These are phyloP conservation scores for Suhomyces prunicola DNA, from an alignment of 805 yeast genomes.

Conservation along the genomic window DNA sequence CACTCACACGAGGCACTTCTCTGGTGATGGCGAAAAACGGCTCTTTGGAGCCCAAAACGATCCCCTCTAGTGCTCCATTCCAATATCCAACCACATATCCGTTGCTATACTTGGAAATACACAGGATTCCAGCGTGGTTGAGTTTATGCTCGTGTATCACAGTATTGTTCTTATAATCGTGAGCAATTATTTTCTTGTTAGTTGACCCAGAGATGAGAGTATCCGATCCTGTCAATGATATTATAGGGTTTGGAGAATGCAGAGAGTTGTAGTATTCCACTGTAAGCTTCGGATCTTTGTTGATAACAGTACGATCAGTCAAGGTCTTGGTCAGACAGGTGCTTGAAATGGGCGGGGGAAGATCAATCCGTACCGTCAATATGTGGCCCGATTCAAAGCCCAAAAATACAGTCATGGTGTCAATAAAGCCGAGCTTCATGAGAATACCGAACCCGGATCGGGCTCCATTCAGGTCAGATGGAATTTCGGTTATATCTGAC, in stretches of 20 bases:
- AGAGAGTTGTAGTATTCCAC: constrained; percentile 21
- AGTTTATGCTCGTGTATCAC: not conserved
- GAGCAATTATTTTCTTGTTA: constrained; percentile 36
- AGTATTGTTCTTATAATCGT: constrained; percentile 10
- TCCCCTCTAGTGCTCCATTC: constrained; percentile 47
- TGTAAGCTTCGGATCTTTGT: constrained; percentile 20
- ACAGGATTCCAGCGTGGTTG: constrained; percentile 14
- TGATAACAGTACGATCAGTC: constrained; percentile 15
- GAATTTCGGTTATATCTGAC: not conserved
- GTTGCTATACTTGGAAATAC: constrained; percentile 9
- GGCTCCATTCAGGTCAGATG: not conserved
- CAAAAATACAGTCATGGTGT: constrained; percentile 31
- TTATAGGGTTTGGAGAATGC: constrained; percentile 56
- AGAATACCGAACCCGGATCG: constrained; percentile 59
- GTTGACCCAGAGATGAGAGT: constrained; percentile 47
- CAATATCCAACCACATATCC: constrained; percentile 39
- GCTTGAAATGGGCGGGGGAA: not conserved
- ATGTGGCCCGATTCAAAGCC: constrained; percentile 78
- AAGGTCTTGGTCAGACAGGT: not conserved
- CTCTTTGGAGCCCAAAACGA: constrained; percentile 1
- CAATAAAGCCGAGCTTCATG: constrained; percentile 52
- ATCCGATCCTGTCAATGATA: constrained; percentile 36
- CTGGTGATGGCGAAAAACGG: not conserved
- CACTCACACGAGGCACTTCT: constrained; percentile 4
- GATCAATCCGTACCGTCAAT: constrained; percentile 22